phyloP scores from a whole-genome alignment of 2,329 filamentous ascomycete genomes.

The Metarhizium guizhouense region DNA sequence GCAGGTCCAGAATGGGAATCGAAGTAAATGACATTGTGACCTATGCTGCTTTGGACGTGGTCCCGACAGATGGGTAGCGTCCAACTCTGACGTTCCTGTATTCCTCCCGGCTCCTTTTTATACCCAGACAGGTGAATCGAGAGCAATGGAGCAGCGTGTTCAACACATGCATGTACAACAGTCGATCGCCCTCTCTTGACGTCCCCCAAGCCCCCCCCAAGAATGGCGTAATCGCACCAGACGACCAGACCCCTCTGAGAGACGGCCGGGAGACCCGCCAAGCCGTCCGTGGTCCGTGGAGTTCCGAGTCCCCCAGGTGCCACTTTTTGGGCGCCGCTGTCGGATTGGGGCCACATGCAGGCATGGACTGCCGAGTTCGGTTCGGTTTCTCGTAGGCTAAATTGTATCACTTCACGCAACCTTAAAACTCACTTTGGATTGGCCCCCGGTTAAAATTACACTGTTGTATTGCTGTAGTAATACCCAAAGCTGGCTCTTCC shows the following conservation, averaged over 20 bases:
- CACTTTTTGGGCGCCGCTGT: neutral
- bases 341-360: neutral
- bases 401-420: neutral
- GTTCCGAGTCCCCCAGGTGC: neutral
- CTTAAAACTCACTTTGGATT: neutral
- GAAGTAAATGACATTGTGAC: slow-evolving; percentile 57
- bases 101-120: neutral
- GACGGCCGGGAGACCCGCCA: neutral
- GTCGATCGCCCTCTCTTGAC: neutral
- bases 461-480: neutral
- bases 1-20: slow-evolving; percentile 71
- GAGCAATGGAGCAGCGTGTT: neutral
- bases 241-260: neutral
- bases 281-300: no score
- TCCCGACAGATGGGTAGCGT: neutral
- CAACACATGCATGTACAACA: neutral
- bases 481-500: neutral
- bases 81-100: neutral
- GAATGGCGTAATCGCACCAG: slow-evolving; percentile 5
- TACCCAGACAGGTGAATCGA: neutral
- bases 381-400: neutral
- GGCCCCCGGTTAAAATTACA: neutral
- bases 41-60: neutral
- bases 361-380: neutral
- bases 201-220: neutral